phyloP scores from a whole-genome alignment of 495 filamentous ascomycete genomes.

The Penicillium ochrochloron region DNA sequence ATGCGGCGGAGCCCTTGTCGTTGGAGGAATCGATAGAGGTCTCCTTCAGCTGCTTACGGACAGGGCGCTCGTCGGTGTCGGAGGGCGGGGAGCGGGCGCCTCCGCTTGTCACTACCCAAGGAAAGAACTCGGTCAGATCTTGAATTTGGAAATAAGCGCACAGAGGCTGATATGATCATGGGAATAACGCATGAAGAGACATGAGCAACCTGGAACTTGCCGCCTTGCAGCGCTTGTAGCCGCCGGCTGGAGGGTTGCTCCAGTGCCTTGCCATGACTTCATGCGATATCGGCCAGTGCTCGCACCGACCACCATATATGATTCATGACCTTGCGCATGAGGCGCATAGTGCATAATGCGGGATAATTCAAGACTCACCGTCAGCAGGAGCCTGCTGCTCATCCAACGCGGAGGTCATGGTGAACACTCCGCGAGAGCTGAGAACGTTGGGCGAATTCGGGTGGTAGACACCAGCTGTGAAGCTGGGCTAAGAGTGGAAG shows the following conservation, averaged over 20 bases:
- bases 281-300: slow-evolving; percentile 10
- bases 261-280: not conserved
- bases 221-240: slow-evolving; percentile 1
- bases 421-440: slow-evolving; percentile 4
- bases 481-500: not conserved
- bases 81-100: slow-evolving; percentile 40
- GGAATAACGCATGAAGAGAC: slow-evolving; percentile 5
- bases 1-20: slow-evolving; percentile 8
- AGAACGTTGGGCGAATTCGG: slow-evolving; percentile 3
- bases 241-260: slow-evolving; percentile 12
- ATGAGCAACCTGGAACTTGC: not conserved
- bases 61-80: slow-evolving; percentile 59
- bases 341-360: not conserved
- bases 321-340: not conserved
- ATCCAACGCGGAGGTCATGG: slow-evolving; percentile 18
- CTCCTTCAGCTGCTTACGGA: slow-evolving; percentile 65
- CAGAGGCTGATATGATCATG: not conserved
- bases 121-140: slow-evolving; percentile 17
- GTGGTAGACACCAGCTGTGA: slow-evolving; percentile 3
- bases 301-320: not conserved
- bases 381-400: slow-evolving; percentile 19
- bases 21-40: slow-evolving; percentile 55
- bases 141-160: not conserved
- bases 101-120: slow-evolving; percentile 31
- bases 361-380: slow-evolving; percentile 13